A percentile compares a stretch with the other conserved stretches of the same genome.
phyloP scores from a whole-genome alignment of 495 filamentous ascomycete genomes.

The Daldinia bambusicola region DNA sequence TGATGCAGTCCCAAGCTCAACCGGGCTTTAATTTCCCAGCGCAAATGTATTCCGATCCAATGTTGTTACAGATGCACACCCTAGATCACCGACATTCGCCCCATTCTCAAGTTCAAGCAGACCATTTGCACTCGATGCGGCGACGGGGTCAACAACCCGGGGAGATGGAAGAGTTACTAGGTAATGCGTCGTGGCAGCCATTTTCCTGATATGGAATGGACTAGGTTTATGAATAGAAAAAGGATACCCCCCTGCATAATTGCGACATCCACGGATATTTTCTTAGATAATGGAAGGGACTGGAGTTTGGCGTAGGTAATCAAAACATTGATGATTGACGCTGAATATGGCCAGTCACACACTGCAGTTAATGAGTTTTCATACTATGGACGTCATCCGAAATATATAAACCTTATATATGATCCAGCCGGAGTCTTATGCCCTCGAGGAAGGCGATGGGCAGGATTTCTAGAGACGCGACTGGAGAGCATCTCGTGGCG shows the following conservation, averaged over 20 bases:
- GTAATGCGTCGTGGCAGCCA: constrained; percentile 49
- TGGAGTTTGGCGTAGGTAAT: constrained; percentile 32
- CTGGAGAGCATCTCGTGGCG: constrained; percentile 3
- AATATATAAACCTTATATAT: constrained; percentile 15
- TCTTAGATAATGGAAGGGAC: constrained; percentile 32
- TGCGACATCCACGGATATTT: constrained; percentile 31
- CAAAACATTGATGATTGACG: constrained; percentile 29
- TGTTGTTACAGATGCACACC: constrained; percentile 44
- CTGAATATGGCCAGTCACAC: constrained; percentile 19
- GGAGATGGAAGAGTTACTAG: constrained; percentile 56
- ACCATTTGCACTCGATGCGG: constrained; percentile 27
- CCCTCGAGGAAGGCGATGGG: constrained; percentile 8
- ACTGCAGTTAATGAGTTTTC: constrained; percentile 21
- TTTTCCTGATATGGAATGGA: constrained; percentile 48
- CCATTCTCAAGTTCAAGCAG: constrained; percentile 44
- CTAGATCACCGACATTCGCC: constrained; percentile 40
- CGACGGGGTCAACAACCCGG: constrained; percentile 48
- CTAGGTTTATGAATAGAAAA: constrained; percentile 43
- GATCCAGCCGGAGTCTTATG: constrained; percentile 4
- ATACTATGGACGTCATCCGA: constrained; percentile 24
- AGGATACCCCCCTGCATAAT: constrained; percentile 48
- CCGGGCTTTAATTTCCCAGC: constrained; percentile 51
- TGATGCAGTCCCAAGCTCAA: constrained; percentile 53
- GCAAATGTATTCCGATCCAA: constrained; percentile 54
- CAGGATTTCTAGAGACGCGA: constrained; percentile 17